These are phyloP conservation scores for Russula earlei DNA, from an alignment of 768 basidiomycete species.

Conservation along the genomic window DNA sequence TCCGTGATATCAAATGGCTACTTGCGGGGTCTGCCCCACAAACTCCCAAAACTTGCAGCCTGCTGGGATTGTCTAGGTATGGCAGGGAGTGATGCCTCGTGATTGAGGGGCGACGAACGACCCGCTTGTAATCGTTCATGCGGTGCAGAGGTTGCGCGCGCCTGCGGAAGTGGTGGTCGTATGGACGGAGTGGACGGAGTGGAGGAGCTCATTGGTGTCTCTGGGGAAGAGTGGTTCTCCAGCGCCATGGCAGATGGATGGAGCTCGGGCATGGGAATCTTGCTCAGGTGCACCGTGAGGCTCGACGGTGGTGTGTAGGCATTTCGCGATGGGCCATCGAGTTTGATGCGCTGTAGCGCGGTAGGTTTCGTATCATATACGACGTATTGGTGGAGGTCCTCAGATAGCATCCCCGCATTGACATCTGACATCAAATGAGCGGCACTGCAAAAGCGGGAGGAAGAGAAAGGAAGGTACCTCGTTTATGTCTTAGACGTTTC, in stretches of 20 bases:
- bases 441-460: background rate
- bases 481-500: slow-evolving; percentile 68
- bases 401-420: slow-evolving; percentile 34
- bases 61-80: background rate
- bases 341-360: slow-evolving; percentile 54
- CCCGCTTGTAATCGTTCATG: background rate
- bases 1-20: background rate
- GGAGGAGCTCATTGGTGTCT: background rate
- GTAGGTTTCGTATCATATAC: slow-evolving; percentile 46
- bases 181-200: background rate
- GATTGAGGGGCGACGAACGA: background rate
- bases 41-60: background rate
- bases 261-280: slow-evolving; percentile 81
- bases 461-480: slow-evolving; percentile 34
- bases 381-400: slow-evolving; percentile 69
- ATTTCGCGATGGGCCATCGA: slow-evolving; percentile 37
- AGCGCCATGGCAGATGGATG: slow-evolving; percentile 38
- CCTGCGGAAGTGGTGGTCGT: background rate
- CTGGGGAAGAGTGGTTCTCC: slow-evolving; percentile 14
- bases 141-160: background rate
- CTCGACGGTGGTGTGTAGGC: slow-evolving; percentile 57
- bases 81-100: background rate
- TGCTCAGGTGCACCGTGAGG: slow-evolving; percentile 69
- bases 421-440: background rate
- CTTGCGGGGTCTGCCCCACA: slow-evolving; percentile 6